Base-by-base conservation (phyloP, 1,139 yeast genomes). In the Suhomyces ambrosiae region DNA sequence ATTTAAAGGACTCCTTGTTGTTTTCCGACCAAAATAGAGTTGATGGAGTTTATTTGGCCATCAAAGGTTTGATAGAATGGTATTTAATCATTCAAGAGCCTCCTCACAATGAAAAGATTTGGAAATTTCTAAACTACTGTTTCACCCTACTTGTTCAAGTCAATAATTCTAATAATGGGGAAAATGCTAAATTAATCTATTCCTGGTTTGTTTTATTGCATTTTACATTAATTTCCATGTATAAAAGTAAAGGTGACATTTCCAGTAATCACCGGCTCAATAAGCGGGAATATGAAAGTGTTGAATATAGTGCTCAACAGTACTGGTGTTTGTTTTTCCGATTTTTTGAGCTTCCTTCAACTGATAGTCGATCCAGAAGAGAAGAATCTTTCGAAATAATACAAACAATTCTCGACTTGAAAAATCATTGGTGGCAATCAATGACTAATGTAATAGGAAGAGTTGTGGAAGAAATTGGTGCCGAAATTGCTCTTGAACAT, bases 41-140 rank as follows among this genome's bases (percentile, higher is more conserved):
- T 18, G 37, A 42, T 1, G 58, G 52, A 14, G 28, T 61, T 3
- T 53, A 54, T 23, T 39, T 44, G 0, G 50, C 62, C 3, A 27
- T 67, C 2, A 49, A 53, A 22, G 53, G 52, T 0, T 32, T 69
- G 6, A 47, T 64, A 4, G 52, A 54, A 32, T 71, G 76, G 76
- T 40, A 47, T 21, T 48, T 71, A 22, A 58, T 63, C 8, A 17
- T 57, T 3, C 74, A 69, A 39, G 60, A 58, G 26, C 39, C 47
- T 3, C 60, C 69, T 10, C 24, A 9, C 8, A 30, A 50, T 3
- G 52, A 47, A 4, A 48, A 35, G 19, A 15, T 33, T 6, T 35
- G 42, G 40, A 44, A 35, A 11, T 25, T 40, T 1, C 13, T 47
- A 8, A 40, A 34, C n/a, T 33, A 35, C 13, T 29, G 44, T 46